These are phyloP conservation scores for Tardiomyces blankii DNA, from an alignment of 1,139 yeast genomes.

Conservation along the genomic window DNA sequence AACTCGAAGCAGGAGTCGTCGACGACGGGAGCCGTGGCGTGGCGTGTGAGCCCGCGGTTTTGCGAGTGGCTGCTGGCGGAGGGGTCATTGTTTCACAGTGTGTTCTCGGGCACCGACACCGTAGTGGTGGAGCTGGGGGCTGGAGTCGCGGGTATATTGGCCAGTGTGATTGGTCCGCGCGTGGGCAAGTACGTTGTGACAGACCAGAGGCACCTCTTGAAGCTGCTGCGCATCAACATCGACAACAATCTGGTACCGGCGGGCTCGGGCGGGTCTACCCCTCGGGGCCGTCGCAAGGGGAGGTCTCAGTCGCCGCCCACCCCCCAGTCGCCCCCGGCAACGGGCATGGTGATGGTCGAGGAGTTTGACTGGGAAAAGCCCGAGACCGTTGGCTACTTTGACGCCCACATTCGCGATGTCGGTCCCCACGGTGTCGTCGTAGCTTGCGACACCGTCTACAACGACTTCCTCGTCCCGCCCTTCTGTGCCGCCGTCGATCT, in stretches of 20 bases:
- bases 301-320: background rate
- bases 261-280: background rate
- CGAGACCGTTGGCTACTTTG: constrained; percentile 13
- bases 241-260: constrained; percentile 22
- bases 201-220: constrained; percentile 50
- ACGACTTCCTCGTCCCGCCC: constrained; percentile 46
- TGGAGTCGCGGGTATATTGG: constrained; percentile 51
- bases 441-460: constrained; percentile 65
- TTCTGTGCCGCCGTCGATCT: constrained; percentile 35
- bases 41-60: constrained; percentile 45
- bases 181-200: constrained; percentile 40
- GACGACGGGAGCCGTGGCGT: constrained; percentile 60
- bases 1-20: constrained; percentile 32
- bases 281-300: background rate
- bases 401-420: constrained; percentile 3
- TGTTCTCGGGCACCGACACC: constrained; percentile 10
- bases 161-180: constrained; percentile 33
- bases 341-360: constrained; percentile 29
- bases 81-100: constrained; percentile 1
- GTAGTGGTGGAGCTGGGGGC: constrained; percentile 52
- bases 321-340: too few species aligned
- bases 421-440: constrained; percentile 28
- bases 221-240: constrained; percentile 39
- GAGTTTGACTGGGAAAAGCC: constrained; percentile 60
- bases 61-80: constrained; percentile 39